These are phyloP conservation scores for Endoconidiophora laricicola DNA, from an alignment of 2,329 filamentous ascomycete genomes.

Conservation along the genomic window DNA sequence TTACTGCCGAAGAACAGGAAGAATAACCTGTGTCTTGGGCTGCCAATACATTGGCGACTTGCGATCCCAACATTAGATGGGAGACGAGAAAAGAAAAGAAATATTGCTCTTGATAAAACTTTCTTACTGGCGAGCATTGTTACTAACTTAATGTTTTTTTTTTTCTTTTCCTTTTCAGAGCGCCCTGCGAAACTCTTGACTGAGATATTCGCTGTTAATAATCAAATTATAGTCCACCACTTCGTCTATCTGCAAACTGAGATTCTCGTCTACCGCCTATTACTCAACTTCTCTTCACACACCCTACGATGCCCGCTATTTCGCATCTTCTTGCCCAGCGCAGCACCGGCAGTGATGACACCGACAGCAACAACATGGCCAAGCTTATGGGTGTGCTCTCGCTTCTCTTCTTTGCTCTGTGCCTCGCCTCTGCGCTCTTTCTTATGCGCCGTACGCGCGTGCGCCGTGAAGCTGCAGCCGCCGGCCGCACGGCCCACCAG, in stretches of 20 bases:
- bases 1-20: too few species aligned
- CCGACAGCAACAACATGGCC: slow-evolving; percentile 47
- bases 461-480: slow-evolving; percentile 28
- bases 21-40: too few species aligned
- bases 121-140: too few species aligned
- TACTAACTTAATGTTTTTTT: background rate
- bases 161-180: slow-evolving; percentile 2
- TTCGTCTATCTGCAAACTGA: background rate
- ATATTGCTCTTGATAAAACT: too few species aligned
- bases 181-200: slow-evolving; percentile 11
- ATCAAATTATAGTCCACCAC: background rate
- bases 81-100: too few species aligned
- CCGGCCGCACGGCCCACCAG: slow-evolving; percentile 48
- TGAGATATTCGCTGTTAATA: slow-evolving; percentile 12
- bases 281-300: background rate
- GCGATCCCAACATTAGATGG: too few species aligned
- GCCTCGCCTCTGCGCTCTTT: slow-evolving; percentile 51
- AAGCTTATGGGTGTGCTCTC: slow-evolving; percentile 66
- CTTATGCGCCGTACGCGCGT: slow-evolving; percentile 50
- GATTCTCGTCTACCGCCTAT: background rate
- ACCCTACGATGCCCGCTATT: slow-evolving; percentile 11
- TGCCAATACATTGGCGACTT: too few species aligned
- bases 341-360: slow-evolving; percentile 24
- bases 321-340: slow-evolving; percentile 11
- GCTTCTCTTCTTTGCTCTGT: slow-evolving; percentile 55